A percentile compares a stretch with the other conserved stretches of the same genome.
phyloP scores from a whole-genome alignment of 2,329 filamentous ascomycete species.

The Botrytis medusae region DNA sequence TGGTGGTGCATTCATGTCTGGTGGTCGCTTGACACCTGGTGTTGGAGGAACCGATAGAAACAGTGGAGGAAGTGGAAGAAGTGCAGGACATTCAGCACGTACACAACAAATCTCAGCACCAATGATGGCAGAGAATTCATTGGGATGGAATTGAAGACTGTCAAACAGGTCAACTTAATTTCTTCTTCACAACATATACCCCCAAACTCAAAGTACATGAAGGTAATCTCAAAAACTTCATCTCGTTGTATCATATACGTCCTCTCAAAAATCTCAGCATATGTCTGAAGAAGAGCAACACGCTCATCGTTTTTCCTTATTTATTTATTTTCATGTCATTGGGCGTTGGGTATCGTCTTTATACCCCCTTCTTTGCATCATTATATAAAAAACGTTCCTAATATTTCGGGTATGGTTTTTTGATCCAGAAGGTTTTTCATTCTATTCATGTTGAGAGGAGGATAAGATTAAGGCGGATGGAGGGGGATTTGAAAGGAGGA shows the following conservation, averaged over 20 bases:
- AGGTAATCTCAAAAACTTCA: constrained; percentile 19
- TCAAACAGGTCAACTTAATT: constrained; percentile 22
- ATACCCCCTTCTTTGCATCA: constrained; percentile 37
- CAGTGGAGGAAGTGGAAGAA: constrained; percentile 57
- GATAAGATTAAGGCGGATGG: background rate
- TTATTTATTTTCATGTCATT: constrained; percentile 38
- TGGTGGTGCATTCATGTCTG: constrained; percentile 48
- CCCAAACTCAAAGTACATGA: constrained; percentile 24
- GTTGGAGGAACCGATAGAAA: constrained; percentile 43
- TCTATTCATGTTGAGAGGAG: constrained; percentile 15
- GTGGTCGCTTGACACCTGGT: constrained; percentile 41
- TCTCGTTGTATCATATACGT: constrained; percentile 35
- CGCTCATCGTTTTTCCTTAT: constrained; percentile 31
- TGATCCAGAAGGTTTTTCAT: constrained; percentile 32
- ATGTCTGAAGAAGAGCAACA: constrained; percentile 28
- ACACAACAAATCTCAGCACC: constrained; percentile 71
- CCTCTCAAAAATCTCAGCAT: constrained; percentile 23
- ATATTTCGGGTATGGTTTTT: constrained; percentile 33
- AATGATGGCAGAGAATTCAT: constrained; percentile 74
- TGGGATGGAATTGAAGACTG: constrained; percentile 67
- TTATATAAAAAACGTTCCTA: constrained; percentile 30
- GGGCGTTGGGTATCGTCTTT: constrained; percentile 37
- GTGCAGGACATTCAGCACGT: constrained; percentile 47
- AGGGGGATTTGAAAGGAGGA: background rate
- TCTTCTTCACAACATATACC: constrained; percentile 30